These are phyloP conservation scores for Penicillium atrosanguineum DNA, from an alignment of 495 filamentous ascomycete genomes.

Conservation along the genomic window DNA sequence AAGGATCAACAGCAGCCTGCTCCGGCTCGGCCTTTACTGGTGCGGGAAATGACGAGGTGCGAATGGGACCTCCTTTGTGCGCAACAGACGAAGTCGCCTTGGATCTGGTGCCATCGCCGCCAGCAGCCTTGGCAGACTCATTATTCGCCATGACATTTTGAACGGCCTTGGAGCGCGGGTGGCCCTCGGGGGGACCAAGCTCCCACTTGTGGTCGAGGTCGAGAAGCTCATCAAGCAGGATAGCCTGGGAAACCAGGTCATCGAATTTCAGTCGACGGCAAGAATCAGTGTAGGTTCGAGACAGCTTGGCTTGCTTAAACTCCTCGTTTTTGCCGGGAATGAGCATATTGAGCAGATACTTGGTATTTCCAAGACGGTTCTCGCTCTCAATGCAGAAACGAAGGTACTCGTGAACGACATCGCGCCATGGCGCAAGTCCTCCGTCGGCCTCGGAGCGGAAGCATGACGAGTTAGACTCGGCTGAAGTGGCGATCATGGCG, in stretches of 20 bases:
- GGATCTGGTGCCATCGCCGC: conserved; percentile 27
- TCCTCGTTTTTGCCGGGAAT: conserved; percentile 72
- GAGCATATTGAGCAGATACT: conserved; percentile 80
- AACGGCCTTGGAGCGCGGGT: conserved; percentile 42
- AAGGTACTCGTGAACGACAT: conserved; percentile 73
- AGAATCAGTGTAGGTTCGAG: conserved; percentile 63
- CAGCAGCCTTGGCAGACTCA: conserved; percentile 44
- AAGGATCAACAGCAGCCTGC: conserved; percentile 14
- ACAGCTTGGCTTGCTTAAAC: conserved; percentile 51
- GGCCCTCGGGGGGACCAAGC: conserved; percentile 21
- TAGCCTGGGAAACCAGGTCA: conserved; percentile 56
- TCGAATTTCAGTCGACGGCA: conserved; percentile 61
- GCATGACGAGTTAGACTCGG: conserved; percentile 82
- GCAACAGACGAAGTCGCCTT: conserved; percentile 27
- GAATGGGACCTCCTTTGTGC: conserved; percentile 37
- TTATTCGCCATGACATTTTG: conserved; percentile 53
- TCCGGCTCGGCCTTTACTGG: conserved; percentile 24
- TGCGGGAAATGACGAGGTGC: conserved; percentile 35
- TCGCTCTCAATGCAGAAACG: conserved; percentile 67
- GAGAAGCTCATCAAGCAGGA: conserved; percentile 61
- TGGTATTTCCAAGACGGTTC: conserved; percentile 88
- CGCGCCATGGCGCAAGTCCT: conserved; percentile 65
- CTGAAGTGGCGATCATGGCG: conserved; percentile 93
- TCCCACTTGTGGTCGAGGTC: conserved; percentile 51
- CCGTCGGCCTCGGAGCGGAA: conserved; percentile 68